These are phyloP conservation scores for Candida odintsovae DNA, from an alignment of 805 yeast species.

Conservation along the genomic window DNA sequence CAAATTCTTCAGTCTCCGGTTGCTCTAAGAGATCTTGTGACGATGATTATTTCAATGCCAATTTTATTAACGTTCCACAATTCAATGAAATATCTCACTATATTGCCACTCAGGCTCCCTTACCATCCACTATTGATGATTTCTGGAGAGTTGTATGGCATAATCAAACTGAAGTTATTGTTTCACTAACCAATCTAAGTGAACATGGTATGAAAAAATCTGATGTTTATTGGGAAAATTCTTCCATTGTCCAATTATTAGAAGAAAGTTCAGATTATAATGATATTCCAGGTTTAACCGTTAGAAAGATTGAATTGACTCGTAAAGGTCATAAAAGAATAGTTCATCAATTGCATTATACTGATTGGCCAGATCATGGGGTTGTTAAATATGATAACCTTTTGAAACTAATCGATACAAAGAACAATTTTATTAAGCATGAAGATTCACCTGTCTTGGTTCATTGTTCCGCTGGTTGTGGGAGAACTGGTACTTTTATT, in stretches of 20 bases:
- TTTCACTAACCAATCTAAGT: slow-evolving; percentile 68
- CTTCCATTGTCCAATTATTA: slow-evolving; percentile 32
- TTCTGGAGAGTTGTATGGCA: slow-evolving; percentile 82
- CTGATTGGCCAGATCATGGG: slow-evolving; percentile 83
- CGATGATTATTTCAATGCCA: slow-evolving; percentile 42
- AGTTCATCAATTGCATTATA: slow-evolving; percentile 67
- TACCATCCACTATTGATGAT: slow-evolving; percentile 69
- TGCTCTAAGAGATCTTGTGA: slow-evolving; percentile 1
- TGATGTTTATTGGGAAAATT: slow-evolving; percentile 73
- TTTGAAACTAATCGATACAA: slow-evolving; percentile 26
- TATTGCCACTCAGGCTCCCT: slow-evolving; percentile 91
- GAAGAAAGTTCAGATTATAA: slow-evolving; percentile 25
- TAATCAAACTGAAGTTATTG: slow-evolving; percentile 58
- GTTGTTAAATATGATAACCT: slow-evolving; percentile 39
- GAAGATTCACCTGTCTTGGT: slow-evolving; percentile 51
- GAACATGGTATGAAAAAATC: slow-evolving; percentile 80
- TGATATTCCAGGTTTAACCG: slow-evolving; percentile 27
- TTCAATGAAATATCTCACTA: slow-evolving; percentile 39
- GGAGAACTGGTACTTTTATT: slow-evolving; percentile 88
- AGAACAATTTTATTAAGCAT: slow-evolving; percentile 20
- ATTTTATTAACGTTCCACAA: slow-evolving; percentile 47
- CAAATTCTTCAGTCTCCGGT: not conserved
- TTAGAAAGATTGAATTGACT: slow-evolving; percentile 22
- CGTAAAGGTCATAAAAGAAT: slow-evolving; percentile 28
- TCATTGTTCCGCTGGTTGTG: slow-evolving; percentile 98